Percentiles rank a stretch among this genome's conserved stretches.
Conservation (phyloP, 2,329 filamentous ascomycete genomes). For the Pseudophaeomoniella oleicola region DNA sequence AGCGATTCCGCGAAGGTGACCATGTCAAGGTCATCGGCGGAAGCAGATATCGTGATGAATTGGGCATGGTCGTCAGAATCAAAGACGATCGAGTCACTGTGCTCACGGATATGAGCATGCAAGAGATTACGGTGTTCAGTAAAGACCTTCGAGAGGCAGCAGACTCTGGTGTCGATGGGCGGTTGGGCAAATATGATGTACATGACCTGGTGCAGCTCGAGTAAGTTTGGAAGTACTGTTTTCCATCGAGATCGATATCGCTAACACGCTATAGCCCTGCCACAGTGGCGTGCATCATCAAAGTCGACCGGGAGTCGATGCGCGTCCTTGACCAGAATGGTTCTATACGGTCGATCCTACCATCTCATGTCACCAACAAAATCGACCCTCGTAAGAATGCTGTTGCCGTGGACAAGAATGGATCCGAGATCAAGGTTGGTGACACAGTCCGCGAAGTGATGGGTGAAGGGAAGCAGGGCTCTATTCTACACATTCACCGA, state of each 20-base stretch:
- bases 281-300: conserved; percentile 85
- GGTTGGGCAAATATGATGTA: conserved; percentile 76
- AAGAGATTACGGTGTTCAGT: conserved; percentile 94
- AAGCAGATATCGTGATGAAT: conserved; percentile 84
- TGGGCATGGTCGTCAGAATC: conserved; percentile 93
- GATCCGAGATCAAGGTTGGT: conserved; percentile 79
- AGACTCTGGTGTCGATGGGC: conserved; percentile 74
- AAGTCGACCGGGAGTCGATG: conserved; percentile 86
- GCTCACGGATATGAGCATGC: conserved; percentile 80
- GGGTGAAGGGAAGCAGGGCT: conserved; percentile 72
- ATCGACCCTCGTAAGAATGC: conserved; percentile 68
- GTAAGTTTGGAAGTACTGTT: conserved; percentile 26
- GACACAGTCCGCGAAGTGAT: conserved; percentile 85
- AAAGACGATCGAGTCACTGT: conserved; percentile 84
- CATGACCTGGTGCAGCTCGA: conserved; percentile 92
- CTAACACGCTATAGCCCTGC: conserved; percentile 42
- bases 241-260: conserved; percentile 6
- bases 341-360: conserved; percentile 65
- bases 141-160: conserved; percentile 89
- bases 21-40: conserved; percentile 98
- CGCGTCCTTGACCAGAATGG: conserved; percentile 84
- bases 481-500: conserved; percentile 85
- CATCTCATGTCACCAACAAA: conserved; percentile 83
- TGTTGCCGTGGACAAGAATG: conserved; percentile 83
- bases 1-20: conserved; percentile 83